Evolutionary conservation across 2,329 filamentous ascomycete species (phyloP).

Genomic region (Penicillium crustosum): DNA sequence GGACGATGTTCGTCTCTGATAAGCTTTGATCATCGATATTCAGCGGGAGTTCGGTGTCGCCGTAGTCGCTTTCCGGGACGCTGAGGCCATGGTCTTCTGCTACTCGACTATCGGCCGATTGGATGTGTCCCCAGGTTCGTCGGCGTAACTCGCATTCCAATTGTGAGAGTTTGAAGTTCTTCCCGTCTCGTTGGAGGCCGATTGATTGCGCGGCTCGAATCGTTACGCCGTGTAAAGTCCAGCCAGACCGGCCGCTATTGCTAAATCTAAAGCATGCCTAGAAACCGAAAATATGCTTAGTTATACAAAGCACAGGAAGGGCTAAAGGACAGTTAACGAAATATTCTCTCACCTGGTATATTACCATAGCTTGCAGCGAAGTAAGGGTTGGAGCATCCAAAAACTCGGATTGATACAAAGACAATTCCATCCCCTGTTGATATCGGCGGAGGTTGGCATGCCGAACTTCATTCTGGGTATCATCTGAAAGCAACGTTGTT

Average conservation of each 20-base stretch:
- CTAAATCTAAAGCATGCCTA: constrained; percentile 25
- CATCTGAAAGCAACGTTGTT: constrained; percentile 21
- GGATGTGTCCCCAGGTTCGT: constrained; percentile 57
- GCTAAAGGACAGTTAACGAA: too few species aligned
- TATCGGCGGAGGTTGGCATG: constrained; percentile 20
- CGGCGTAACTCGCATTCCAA: constrained; percentile 57
- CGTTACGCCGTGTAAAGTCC: constrained; percentile 54
- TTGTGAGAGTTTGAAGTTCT: constrained; percentile 50
- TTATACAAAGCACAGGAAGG: neutral
- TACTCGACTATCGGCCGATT: constrained; percentile 44
- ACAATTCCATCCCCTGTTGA: constrained; percentile 38
- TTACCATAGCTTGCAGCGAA: constrained; percentile 34
- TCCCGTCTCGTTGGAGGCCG: constrained; percentile 53
- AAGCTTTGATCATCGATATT: constrained; percentile 59
- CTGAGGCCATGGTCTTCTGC: constrained; percentile 60
- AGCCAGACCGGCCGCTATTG: constrained; percentile 32
- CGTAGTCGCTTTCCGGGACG: constrained; percentile 47
- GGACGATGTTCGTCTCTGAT: constrained; percentile 49
- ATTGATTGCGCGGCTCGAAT: constrained; percentile 54
- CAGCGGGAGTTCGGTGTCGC: constrained; percentile 38
- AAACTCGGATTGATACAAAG: constrained; percentile 43
- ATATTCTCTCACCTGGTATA: constrained; percentile 39
- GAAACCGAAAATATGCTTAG: neutral
- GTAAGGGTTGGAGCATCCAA: constrained; percentile 42
- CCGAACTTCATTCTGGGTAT: constrained; percentile 14